phyloP scores from a whole-genome alignment of 106 monocot genomes.

The Dendrobium chrysotoxum region DNA sequence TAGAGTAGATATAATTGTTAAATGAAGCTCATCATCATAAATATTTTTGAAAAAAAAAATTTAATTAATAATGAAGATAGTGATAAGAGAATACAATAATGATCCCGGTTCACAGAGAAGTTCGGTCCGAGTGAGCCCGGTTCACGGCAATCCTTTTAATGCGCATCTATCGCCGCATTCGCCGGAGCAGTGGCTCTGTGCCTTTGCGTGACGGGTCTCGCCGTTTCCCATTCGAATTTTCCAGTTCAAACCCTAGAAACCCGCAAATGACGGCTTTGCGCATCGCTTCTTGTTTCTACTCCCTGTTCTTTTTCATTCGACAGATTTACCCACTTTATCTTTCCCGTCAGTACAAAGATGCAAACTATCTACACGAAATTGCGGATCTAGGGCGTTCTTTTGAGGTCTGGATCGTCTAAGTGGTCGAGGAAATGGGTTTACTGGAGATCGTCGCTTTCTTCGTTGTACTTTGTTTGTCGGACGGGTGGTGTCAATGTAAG shows the following conservation, averaged over 20 bases:
- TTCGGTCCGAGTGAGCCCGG: no score
- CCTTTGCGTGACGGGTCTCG: not conserved
- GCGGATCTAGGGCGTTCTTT: not conserved
- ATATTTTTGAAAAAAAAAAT: no score
- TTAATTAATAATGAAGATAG: no score
- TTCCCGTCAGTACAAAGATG: not conserved
- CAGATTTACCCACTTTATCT: not conserved
- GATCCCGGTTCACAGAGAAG: no score
- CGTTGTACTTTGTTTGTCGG: not conserved
- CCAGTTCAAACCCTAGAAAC: not conserved
- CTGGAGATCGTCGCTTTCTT: not conserved
- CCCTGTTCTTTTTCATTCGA: not conserved
- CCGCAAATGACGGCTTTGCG: not conserved
- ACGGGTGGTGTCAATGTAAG: constrained; percentile 5
- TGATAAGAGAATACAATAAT: no score
- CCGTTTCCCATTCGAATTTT: not conserved
- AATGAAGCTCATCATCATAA: no score
- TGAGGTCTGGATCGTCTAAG: not conserved
- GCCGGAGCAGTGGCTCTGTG: not conserved
- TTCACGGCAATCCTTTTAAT: no score
- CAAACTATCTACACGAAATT: not conserved
- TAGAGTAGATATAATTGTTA: no score
- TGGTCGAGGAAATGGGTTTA: not conserved
- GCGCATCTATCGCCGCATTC: not conserved
- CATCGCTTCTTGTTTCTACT: not conserved